Percentiles rank a stretch among this genome's conserved stretches.
Conservation (phyloP, 495 filamentous ascomycete species). For the Lasiosphaeriaceae sp. region DNA sequence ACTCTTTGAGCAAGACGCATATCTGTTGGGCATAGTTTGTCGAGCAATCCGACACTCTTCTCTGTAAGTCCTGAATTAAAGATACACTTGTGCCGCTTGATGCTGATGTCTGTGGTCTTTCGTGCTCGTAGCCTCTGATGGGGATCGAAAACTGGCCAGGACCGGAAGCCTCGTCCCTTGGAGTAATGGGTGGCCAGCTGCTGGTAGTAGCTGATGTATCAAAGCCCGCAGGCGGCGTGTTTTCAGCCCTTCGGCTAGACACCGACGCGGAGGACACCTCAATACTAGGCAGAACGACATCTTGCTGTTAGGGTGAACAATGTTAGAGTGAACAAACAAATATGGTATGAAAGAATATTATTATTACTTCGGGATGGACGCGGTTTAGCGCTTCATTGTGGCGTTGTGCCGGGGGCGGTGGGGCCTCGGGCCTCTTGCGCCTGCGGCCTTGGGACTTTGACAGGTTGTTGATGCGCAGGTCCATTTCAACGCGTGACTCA, state of each 20-base stretch:
- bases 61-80: slow-evolving; percentile 13
- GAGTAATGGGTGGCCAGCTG: neutral
- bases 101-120: neutral
- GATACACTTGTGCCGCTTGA: slow-evolving; percentile 1
- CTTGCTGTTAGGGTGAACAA: neutral
- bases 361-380: neutral
- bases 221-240: slow-evolving; percentile 10
- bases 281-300: neutral
- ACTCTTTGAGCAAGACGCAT: slow-evolving; percentile 19
- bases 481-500: slow-evolving; percentile 40
- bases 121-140: slow-evolving; percentile 1
- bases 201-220: slow-evolving; percentile 4
- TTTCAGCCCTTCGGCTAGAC: slow-evolving; percentile 10
- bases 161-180: neutral
- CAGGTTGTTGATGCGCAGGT: slow-evolving; percentile 33
- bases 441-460: slow-evolving; percentile 15
- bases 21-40: slow-evolving; percentile 24
- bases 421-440: slow-evolving; percentile 3
- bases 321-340: neutral
- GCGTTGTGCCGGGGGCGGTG: neutral
- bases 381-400: neutral
- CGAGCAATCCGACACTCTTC: slow-evolving; percentile 26
- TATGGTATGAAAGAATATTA: neutral
- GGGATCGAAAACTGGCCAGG: slow-evolving; percentile 6
- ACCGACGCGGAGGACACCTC: slow-evolving; percentile 10